A percentile compares a stretch with the other conserved stretches of the same genome.
These are phyloP conservation scores for Albophoma yamanashiensis DNA, from an alignment of 2,329 filamentous ascomycete genomes.

Conservation along the genomic window DNA sequence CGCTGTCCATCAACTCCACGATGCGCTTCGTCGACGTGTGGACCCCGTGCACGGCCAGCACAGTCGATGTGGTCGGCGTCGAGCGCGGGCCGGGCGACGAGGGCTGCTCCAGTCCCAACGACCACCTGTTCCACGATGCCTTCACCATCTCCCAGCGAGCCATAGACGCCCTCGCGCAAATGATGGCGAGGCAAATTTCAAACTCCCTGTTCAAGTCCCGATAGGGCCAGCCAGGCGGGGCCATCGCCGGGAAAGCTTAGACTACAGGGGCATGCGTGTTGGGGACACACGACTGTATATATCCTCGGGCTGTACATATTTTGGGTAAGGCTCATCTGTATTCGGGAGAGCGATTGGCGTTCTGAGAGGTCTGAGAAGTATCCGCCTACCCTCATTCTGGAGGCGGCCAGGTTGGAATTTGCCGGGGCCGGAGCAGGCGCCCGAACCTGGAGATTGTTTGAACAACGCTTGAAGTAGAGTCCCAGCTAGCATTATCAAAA, in stretches of 20 bases:
- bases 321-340: neutral
- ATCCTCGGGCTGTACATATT: neutral
- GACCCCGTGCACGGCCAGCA: constrained; percentile 27
- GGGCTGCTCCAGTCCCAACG: constrained; percentile 30
- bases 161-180: constrained; percentile 8
- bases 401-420: neutral
- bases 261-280: neutral
- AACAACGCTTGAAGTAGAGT: neutral
- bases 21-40: constrained; percentile 30
- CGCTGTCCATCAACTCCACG: constrained; percentile 15
- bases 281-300: neutral
- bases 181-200: constrained; percentile 9
- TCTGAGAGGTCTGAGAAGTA: neutral
- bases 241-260: neutral
- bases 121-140: constrained; percentile 41
- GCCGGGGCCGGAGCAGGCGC: neutral
- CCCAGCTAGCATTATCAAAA: neutral
- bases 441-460: neutral
- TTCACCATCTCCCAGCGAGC: constrained; percentile 32
- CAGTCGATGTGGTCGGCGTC: constrained; percentile 6
- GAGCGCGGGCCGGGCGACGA: constrained; percentile 3
- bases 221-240: neutral
- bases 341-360: neutral
- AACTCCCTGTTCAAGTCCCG: constrained; percentile 11
- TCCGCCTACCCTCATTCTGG: neutral